These are phyloP conservation scores for Penicillium griseofulvum DNA, from an alignment of 2,329 filamentous ascomycete species.

Conservation along the genomic window DNA sequence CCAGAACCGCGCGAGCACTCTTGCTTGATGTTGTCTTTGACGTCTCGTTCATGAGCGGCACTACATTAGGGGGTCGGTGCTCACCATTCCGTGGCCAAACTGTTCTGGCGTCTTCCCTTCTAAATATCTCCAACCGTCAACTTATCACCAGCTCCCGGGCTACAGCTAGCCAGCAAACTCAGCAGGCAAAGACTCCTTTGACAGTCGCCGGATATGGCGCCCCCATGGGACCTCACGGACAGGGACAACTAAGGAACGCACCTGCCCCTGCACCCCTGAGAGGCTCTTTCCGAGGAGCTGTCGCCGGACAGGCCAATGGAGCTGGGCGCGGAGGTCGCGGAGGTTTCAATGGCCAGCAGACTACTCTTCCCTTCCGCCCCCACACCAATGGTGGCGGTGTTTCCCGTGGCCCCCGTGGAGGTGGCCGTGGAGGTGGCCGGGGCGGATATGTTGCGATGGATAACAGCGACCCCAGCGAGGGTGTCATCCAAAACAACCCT, in stretches of 20 bases:
- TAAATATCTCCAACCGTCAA: conserved; percentile 83
- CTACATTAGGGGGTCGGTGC: conserved; percentile 83
- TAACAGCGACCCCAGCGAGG: conserved; percentile 51
- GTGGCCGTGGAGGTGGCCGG: conserved; percentile 35
- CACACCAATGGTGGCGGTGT: conserved; percentile 25
- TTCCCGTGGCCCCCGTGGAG: conserved; percentile 24
- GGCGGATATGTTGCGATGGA: conserved; percentile 45
- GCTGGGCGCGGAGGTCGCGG: conserved; percentile 39
- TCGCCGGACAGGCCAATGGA: conserved; percentile 46
- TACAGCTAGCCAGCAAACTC: conserved; percentile 50
- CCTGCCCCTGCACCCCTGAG: conserved; percentile 56
- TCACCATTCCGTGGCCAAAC: conserved; percentile 93
- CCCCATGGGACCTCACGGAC: conserved; percentile 56
- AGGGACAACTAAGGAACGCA: conserved; percentile 60
- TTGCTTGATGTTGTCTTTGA: conserved; percentile 93
- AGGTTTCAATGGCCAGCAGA: conserved; percentile 23
- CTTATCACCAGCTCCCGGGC: conserved; percentile 60
- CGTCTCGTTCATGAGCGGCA: conserved; percentile 93
- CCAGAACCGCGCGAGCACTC: conserved; percentile 75
- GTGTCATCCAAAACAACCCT: conserved; percentile 56
- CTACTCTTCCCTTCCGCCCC: conserved; percentile 33
- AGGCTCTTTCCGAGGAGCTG: conserved; percentile 59
- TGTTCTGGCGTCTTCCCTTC: conserved; percentile 78
- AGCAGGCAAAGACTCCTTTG: conserved; percentile 54
- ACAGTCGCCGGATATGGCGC: conserved; percentile 57